Base-by-base conservation (phyloP, 208 protist genomes). In the Acanthamoeba divionensis region DNA sequence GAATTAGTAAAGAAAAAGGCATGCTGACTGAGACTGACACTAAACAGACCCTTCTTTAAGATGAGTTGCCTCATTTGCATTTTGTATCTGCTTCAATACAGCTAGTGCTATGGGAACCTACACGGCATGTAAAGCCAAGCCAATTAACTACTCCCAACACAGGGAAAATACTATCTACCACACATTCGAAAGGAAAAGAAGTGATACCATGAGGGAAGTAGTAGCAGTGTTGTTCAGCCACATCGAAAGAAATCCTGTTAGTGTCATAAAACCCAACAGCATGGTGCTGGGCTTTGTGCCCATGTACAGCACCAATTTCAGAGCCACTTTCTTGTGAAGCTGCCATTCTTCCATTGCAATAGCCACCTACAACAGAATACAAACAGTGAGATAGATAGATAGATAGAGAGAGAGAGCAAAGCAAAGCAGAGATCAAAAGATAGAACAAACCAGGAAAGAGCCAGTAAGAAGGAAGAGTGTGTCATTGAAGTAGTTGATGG, bases 161-260 rank as follows among this genome's bases (percentile, higher is more conserved):
- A n/a, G n/a, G n/a, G n/a, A n/a, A n/a, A n/a, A n/a, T n/a, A n/a
- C n/a, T n/a, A n/a, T n/a, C n/a, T n/a, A n/a, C 9, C 13, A 69
- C 62, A 21, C 18, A 69, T 12, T 41, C 13, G 62, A 9, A 69
- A 9, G 36, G 12, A 21, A 9, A 9, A 69, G 9, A 21, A 69
- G 9, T 36, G 8, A 33, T 8, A 88, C 79, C 79, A 88, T 88
- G 12, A 88, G 24, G 4, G 79, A 88, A 9, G 79, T 69, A 9
- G 79, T 69, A 13, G 79, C 79, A 12, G 79, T 69, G 57, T 88
- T 88, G n/a, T 69, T 88, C 18, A 88, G 26, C 79, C 79, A 88
- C 79, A 63, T 69, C 4, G 79, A 88, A 7, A 88, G 18, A 31
- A 88, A 88, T 36, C 57, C 50, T 1, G 79, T 88, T n/a, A 88